phyloP scores from a whole-genome alignment of 2,329 filamentous ascomycete species.

The Stachybotrys elegans region DNA sequence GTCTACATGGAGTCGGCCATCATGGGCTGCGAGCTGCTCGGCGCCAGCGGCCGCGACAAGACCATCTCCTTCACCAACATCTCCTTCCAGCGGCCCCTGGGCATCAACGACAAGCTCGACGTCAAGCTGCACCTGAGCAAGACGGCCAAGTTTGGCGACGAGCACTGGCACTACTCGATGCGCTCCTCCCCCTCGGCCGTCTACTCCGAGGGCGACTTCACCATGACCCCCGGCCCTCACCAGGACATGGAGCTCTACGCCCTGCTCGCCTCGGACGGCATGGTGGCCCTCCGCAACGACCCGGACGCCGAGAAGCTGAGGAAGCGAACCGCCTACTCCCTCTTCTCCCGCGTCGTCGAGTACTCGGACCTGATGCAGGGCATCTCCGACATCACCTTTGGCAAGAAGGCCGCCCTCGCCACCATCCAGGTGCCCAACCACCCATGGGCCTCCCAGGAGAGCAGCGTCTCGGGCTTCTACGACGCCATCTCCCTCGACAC shows the following conservation, averaged over 20 bases:
- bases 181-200: constrained; percentile 6
- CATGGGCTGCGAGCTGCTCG: constrained; percentile 11
- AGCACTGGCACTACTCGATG: constrained; percentile 9
- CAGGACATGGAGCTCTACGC: constrained; percentile 9
- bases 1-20: constrained; percentile 15
- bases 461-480: constrained; percentile 9
- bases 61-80: constrained; percentile 12
- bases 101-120: constrained; percentile 6
- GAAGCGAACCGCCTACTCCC: constrained; percentile 10
- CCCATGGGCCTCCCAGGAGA: constrained; percentile 7
- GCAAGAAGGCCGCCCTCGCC: constrained; percentile 10
- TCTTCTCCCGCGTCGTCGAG: constrained; percentile 14
- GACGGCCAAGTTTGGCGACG: background rate
- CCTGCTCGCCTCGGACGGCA: constrained; percentile 9
- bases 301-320: constrained; percentile 9
- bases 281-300: constrained; percentile 6
- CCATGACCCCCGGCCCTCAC: constrained; percentile 1
- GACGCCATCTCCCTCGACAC: constrained; percentile 15
- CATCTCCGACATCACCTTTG: constrained; percentile 11
- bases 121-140: constrained; percentile 6
- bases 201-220: constrained; percentile 10
- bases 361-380: constrained; percentile 11
- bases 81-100: constrained; percentile 7
- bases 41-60: constrained; percentile 4
- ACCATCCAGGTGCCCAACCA: constrained; percentile 10